Base-by-base conservation (phyloP, 768 basidiomycete species). In the Russula lepida region DNA sequence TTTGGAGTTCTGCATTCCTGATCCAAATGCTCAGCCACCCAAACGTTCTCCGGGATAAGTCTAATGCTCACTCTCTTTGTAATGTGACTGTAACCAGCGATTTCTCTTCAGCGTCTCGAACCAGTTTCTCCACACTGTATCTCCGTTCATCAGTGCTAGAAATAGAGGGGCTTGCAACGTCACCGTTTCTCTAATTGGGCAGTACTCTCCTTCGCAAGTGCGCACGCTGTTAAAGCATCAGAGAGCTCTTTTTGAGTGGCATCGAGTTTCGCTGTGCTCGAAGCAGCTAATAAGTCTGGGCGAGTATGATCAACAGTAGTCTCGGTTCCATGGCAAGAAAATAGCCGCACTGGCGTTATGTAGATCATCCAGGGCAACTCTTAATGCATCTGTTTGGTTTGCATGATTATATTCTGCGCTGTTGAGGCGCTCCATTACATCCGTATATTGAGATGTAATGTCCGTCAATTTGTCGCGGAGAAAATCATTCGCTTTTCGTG, bases 391-490 rank as follows among this genome's bases (percentile, higher is more conserved):
- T 32, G 57, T 53, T 25, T 65, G 54, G 47, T 47, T 56, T 43
- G 54, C 27, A 27, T 65, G 48, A n/a, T 39, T 43, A 39, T 23
- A 27, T 46, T 66, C 64, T 5, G 21, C 44, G 13, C 27, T 41
- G n/a, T 55, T 60, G 19, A 65, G 35, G 17, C 66, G 66, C 21
- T 59, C 60, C 41, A 53, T 54, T 27, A 54, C 66, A 43, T 66
- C 64, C 5, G 48, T 49, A 37, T 62, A 58, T 51, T 66, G 66
- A 50, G 66, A 66, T 12, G 56, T 53, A 13, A 66, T 27, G 47
- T 65, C 64, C 12, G 66, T 66, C 55, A 66, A 46, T 47, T 66
- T 66, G 25, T 66, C 66, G 23, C 60, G 66, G 17, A 66, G 60
- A 1, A 66, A 55, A 39, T 66, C 66, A 25, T 66, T 66, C 15